Evolutionary conservation across 2,329 filamentous ascomycete species (phyloP).

Genomic region (Fusarium sp.): DNA sequence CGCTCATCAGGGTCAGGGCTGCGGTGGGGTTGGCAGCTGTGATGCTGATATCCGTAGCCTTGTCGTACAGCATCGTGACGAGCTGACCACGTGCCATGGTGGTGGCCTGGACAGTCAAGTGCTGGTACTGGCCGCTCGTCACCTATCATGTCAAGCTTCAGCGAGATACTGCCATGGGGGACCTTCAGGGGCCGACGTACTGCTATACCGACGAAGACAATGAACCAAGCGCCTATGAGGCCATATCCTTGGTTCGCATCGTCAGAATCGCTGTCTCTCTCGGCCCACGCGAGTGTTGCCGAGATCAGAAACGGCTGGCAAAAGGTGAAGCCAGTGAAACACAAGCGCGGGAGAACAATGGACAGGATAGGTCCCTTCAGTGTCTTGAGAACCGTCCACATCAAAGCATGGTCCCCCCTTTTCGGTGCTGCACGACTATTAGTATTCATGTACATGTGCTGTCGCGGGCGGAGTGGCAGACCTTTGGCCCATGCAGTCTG

Average conservation of each 20-base stretch:
- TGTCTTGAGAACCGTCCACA: constrained; percentile 13
- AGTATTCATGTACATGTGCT: constrained; percentile 1
- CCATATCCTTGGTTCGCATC: constrained; percentile 29
- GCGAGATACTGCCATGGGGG: neutral
- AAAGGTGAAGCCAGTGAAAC: constrained; percentile 35
- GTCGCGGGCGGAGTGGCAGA: neutral
- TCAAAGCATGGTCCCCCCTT: constrained; percentile 4
- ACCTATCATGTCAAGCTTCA: constrained; percentile 8
- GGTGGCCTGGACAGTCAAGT: constrained; percentile 42
- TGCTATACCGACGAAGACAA: constrained; percentile 29
- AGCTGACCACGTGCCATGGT: constrained; percentile 47
- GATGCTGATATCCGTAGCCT: constrained; percentile 43
- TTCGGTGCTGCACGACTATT: constrained; percentile 5
- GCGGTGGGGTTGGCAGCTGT: constrained; percentile 48
- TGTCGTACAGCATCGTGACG: constrained; percentile 41
- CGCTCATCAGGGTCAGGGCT: constrained; percentile 56
- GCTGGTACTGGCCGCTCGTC: constrained; percentile 21
- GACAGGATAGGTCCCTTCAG: constrained; percentile 16
- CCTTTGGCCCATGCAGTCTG: constrained; percentile 21
- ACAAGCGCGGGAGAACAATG: constrained; percentile 24
- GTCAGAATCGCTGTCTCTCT: constrained; percentile 5
- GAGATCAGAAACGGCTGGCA: constrained; percentile 37
- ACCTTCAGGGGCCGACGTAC: neutral
- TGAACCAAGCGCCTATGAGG: constrained; percentile 34
- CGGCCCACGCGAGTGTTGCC: constrained; percentile 18